Evolutionary conservation across 495 filamentous ascomycete genomes (phyloP).

Genomic region (Aspergillus ellipticus): DNA sequence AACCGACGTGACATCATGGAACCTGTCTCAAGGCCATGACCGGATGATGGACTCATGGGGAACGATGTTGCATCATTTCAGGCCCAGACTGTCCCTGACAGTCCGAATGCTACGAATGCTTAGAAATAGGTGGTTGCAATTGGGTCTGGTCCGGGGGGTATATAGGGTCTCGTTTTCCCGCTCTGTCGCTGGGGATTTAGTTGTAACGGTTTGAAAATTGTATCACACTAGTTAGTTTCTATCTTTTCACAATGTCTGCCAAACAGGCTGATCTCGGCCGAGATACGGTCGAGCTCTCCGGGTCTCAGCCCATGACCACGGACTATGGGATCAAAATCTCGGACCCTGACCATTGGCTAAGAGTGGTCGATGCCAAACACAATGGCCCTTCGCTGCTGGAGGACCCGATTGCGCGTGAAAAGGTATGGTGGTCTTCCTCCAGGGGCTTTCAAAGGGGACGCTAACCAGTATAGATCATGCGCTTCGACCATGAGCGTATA

Average conservation of each 20-base stretch:
- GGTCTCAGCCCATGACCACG: constrained; percentile 54
- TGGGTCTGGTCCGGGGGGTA: neutral
- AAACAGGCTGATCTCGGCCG: constrained; percentile 4
- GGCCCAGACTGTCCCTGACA: neutral
- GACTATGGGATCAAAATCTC: constrained; percentile 75
- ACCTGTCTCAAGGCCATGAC: neutral
- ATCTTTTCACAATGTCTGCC: neutral
- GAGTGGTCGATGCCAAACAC: constrained; percentile 53
- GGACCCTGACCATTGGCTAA: constrained; percentile 78
- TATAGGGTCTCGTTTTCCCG: neutral
- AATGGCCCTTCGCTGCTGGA: constrained; percentile 76
- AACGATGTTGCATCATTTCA: constrained; percentile 4
- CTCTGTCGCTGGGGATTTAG: neutral
- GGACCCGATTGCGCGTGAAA: constrained; percentile 75
- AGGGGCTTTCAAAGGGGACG: neutral
- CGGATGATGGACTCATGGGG: neutral
- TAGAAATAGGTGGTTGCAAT: neutral
- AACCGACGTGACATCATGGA: neutral
- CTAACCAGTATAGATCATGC: constrained; percentile 54
- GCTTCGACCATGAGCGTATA: constrained; percentile 85
- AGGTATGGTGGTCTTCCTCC: constrained; percentile 45
- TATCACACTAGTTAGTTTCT: neutral
- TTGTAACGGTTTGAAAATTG: too few species aligned
- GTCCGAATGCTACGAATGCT: neutral
- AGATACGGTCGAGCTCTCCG: constrained; percentile 6